Conservation (phyloP, 495 filamentous ascomycete genomes). For the Daldinia grandis region DNA sequence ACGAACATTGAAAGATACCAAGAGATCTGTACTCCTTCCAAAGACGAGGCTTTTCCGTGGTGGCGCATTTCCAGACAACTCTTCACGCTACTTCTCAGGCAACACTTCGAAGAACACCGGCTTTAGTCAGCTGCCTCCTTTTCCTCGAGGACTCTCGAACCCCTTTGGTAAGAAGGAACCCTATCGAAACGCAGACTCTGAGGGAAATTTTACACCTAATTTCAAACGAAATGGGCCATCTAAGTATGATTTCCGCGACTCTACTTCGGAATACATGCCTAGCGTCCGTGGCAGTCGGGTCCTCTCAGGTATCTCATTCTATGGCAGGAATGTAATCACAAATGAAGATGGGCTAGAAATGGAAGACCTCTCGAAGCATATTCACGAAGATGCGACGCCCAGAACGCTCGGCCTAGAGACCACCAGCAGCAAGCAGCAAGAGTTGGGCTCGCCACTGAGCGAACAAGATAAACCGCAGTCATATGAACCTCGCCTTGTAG, state of each 20-base stretch:
- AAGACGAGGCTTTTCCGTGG: constrained; percentile 37
- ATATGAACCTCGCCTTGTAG: constrained; percentile 9
- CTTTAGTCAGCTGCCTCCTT: constrained; percentile 18
- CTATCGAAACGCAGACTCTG: constrained; percentile 13
- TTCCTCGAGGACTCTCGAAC: constrained; percentile 38
- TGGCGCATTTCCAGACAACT: constrained; percentile 45
- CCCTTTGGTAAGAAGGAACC: constrained; percentile 33
- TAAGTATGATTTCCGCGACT: constrained; percentile 42
- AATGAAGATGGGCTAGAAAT: background rate
- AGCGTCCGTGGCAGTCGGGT: background rate
- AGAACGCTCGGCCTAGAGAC: background rate
- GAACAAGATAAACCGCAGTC: background rate
- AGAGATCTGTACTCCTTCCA: constrained; percentile 41
- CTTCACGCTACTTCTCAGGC: constrained; percentile 32
- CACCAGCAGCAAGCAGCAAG: background rate
- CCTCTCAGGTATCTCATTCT: background rate
- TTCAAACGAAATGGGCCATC: constrained; percentile 19
- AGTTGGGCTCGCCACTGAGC: background rate
- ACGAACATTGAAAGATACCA: constrained; percentile 38
- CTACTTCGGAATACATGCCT: constrained; percentile 25
- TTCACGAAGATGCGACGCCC: background rate
- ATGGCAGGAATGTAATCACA: background rate
- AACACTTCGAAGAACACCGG: constrained; percentile 14
- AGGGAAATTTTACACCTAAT: constrained; percentile 14
- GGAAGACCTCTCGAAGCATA: background rate